phyloP scores from a whole-genome alignment of 176 grass and related monocot species.

The Rhynchospora breviuscula region DNA sequence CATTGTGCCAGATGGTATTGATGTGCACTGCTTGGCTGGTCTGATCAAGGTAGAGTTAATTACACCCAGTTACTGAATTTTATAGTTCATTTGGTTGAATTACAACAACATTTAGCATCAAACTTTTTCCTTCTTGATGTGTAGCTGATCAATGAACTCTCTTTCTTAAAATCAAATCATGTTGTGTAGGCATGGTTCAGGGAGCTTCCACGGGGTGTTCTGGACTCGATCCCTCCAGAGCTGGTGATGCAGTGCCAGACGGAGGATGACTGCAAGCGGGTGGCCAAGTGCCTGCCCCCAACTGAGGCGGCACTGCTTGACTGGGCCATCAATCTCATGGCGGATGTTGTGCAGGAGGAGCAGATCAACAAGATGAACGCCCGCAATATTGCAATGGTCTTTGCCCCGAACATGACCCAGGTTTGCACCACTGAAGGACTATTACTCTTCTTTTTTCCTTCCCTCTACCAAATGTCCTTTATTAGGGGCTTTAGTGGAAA shows the following conservation, averaged over 20 bases:
- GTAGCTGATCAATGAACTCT: background rate
- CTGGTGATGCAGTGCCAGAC: slow-evolving; percentile 78
- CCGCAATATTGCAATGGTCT: slow-evolving; percentile 70
- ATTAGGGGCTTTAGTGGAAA: background rate
- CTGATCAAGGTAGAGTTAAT: slow-evolving; percentile 63
- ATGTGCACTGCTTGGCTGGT: slow-evolving; percentile 72
- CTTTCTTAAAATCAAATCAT: background rate
- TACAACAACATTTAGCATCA: background rate
- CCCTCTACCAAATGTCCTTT: background rate
- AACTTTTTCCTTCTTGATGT: background rate
- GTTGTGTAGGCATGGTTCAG: slow-evolving; percentile 80
- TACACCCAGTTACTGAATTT: background rate
- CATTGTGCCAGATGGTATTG: slow-evolving; percentile 51
- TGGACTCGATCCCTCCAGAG: slow-evolving; percentile 62
- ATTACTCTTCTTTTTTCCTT: background rate
- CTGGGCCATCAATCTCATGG: slow-evolving; percentile 86
- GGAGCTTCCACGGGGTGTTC: slow-evolving; percentile 51
- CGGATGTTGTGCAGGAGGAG: slow-evolving; percentile 77
- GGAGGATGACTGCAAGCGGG: slow-evolving; percentile 51
- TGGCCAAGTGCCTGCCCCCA: slow-evolving; percentile 44
- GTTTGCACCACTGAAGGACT: slow-evolving; percentile 28
- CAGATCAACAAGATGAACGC: slow-evolving; percentile 77
- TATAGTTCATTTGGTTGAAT: background rate
- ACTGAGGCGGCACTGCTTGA: slow-evolving; percentile 62
- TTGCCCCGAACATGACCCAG: slow-evolving; percentile 92